Conservation (phyloP, 2,329 filamentous ascomycete species). For the Calonectria multiphialidica region DNA sequence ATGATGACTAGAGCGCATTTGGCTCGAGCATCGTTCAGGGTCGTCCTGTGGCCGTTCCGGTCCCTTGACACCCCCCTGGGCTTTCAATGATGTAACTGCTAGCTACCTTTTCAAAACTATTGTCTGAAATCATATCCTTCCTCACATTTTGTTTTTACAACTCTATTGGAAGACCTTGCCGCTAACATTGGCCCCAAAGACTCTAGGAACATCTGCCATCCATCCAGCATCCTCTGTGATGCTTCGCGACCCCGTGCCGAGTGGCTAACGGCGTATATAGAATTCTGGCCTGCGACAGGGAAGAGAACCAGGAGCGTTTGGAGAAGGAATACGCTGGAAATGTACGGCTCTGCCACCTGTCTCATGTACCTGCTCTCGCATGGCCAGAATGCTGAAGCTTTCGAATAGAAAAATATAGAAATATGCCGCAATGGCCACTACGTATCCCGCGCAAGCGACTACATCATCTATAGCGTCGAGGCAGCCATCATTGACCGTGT, state of each 20-base stretch:
- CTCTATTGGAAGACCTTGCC: conserved; percentile 22
- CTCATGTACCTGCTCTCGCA: conserved; percentile 36
- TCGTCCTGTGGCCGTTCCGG: conserved; percentile 80
- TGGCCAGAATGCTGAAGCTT: conserved; percentile 61
- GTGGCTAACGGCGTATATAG: conserved; percentile 63
- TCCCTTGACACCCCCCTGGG: conserved; percentile 68
- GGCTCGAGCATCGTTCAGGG: conserved; percentile 94
- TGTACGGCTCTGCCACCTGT: conserved; percentile 70
- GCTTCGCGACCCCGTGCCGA: conserved; percentile 34
- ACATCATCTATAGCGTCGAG: conserved; percentile 98
- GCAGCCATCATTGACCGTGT: conserved; percentile 90
- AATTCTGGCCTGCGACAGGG: conserved; percentile 93
- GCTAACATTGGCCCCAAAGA: conserved; percentile 38
- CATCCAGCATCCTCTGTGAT: conserved; percentile 20
- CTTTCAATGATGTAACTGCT: conserved; percentile 98
- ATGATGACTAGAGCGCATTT: conserved; percentile 99
- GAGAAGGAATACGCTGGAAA: conserved; percentile 84
- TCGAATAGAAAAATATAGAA: conserved; percentile 78
- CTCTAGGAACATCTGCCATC: conserved; percentile 29
- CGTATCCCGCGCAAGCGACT: conserved; percentile 96
- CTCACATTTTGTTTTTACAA: conserved; percentile 14
- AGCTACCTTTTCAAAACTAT: conserved; percentile 89
- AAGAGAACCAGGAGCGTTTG: conserved; percentile 87
- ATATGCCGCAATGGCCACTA: conserved; percentile 95
- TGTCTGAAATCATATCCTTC: conserved; percentile 77